Base-by-base conservation (phyloP, 176 grass and related monocot species). In the Puccinellia tenuiflora region DNA sequence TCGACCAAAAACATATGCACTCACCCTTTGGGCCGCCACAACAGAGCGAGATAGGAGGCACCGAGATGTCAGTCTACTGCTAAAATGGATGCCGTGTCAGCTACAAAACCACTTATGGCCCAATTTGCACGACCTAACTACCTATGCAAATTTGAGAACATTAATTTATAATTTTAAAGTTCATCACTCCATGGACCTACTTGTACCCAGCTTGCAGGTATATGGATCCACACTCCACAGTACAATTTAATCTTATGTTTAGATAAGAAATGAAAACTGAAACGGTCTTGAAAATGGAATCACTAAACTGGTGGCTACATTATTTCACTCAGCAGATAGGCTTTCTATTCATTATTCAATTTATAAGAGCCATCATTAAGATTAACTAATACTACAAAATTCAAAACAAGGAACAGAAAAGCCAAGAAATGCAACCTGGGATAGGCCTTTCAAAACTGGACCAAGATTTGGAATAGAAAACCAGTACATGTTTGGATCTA, bases 401-500 rank as follows among this genome's bases (percentile, higher is more conserved):
- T 18, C 6, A 16, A 57, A 42, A 22, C 7, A n/a, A 20, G 5
- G 16, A 42, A 54, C 0, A 62, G 4, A 73, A 63, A 43, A 48
- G 20, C 6, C 10, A 59, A 82, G 30, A 55, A 77, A 34, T 45
- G 68, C 55, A 93, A 97, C 94, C 91, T 97, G 91, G 42, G 91
- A 79, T 83, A 97, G 70, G 64, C 94, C 89, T 82, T 97, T 97
- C 85, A 93, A 81, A 56, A 97, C 68, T 39, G 79, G 78, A 39
- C 91, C 94, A 70, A 97, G 90, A 79, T 81, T 90, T 88, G 91
- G 94, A 90, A 97, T 91, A 52, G 89, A 76, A 88, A 97, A 93
- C 94, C 91, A 97, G 79, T 97, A 97, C 77, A 90, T 83, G 79
- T 93, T 93, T 40, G 91, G 89, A 91, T 93, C 91, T 88, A 93